Evolutionary conservation across 768 basidiomycete species (phyloP), one percentile per base, ranked within the genome.

Genomic region (Tulasnella sp.): DNA sequence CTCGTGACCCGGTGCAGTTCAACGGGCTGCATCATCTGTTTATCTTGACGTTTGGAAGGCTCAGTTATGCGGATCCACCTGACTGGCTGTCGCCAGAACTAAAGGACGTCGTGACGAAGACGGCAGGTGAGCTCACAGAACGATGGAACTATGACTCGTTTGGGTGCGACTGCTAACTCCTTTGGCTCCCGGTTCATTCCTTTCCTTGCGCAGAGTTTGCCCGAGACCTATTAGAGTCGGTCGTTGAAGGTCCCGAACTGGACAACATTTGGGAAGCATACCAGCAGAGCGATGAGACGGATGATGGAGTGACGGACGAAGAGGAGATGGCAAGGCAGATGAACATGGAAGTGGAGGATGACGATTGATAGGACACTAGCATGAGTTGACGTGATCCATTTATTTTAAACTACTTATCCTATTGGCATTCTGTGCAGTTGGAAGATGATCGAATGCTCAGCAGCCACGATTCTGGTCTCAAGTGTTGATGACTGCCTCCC

Each of bases 221-320:
- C 10, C 87, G 89, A 81, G 89, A 90, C 31, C 87, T 93, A 27
- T 84, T 93, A 74, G 92, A 92, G 77, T 84, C 88, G 31, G 90
- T 93, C n/a, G 89, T 93, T 38, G 91, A 92, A 82, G 92, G 92
- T 0, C 92, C 92, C 9, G 92, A 93, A 82, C 86, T 87, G n/a
- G 92, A 93, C 81, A 87, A 86, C 73, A 87, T 92, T 34, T 93
- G 90, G 89, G 87, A 87, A 78, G 89, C 89, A 12, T 92, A 89
- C 52, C 71, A 74, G 44, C 42, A 71, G 24, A 18, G n/a, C 18
- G 73, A 46, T 40, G 78, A 73, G 21, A 42, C 31, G 4, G 78
- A 72, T 21, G 71, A 79, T 16, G 71, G 24, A 10, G 44, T 52
- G 46, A 48, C 6, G 24, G 36, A 56, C 1, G 44, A 27, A 8